Evolutionary conservation across 2,329 filamentous ascomycete genomes (phyloP).

Genomic region (Paecilomyces dactylethromorphus): DNA sequence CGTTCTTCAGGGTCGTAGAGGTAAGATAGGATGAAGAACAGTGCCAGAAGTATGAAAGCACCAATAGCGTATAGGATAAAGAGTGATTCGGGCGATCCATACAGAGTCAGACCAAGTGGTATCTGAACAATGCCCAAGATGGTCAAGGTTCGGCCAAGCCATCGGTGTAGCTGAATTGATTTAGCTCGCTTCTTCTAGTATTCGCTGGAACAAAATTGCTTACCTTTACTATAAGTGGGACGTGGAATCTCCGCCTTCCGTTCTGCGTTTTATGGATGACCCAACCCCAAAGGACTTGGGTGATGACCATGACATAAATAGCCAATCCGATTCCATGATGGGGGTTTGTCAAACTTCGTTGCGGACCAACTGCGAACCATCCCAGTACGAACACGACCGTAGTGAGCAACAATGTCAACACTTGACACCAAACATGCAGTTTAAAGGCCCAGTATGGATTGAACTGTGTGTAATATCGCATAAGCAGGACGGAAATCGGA

Average conservation of each 20-base stretch:
- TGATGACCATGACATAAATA: slow-evolving; percentile 54
- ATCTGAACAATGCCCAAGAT: slow-evolving; percentile 82
- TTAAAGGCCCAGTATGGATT: slow-evolving; percentile 51
- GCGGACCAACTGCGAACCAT: slow-evolving; percentile 57
- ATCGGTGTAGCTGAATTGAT: slow-evolving; percentile 71
- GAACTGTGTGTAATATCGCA: slow-evolving; percentile 53
- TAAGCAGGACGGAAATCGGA: slow-evolving; percentile 53
- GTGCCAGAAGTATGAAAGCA: slow-evolving; percentile 62
- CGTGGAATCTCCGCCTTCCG: slow-evolving; percentile 46
- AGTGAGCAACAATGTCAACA: slow-evolving; percentile 53
- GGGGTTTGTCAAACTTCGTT: slow-evolving; percentile 56
- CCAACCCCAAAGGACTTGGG: slow-evolving; percentile 54
- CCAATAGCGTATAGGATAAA: slow-evolving; percentile 84
- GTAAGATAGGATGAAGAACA: slow-evolving; percentile 77
- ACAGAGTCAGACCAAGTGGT: slow-evolving; percentile 81
- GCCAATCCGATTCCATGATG: slow-evolving; percentile 62
- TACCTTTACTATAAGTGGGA: slow-evolving; percentile 55
- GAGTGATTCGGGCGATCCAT: slow-evolving; percentile 76
- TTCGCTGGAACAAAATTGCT: background rate
- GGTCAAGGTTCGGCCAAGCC: slow-evolving; percentile 72
- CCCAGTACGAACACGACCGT: slow-evolving; percentile 57
- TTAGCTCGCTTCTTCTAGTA: slow-evolving; percentile 7
- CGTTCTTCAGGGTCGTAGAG: slow-evolving; percentile 47
- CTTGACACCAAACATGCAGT: slow-evolving; percentile 58
- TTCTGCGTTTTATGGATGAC: slow-evolving; percentile 50